Evolutionary conservation across 2,329 filamentous ascomycete genomes (phyloP).

Genomic region (Paecilomyces niveus): DNA sequence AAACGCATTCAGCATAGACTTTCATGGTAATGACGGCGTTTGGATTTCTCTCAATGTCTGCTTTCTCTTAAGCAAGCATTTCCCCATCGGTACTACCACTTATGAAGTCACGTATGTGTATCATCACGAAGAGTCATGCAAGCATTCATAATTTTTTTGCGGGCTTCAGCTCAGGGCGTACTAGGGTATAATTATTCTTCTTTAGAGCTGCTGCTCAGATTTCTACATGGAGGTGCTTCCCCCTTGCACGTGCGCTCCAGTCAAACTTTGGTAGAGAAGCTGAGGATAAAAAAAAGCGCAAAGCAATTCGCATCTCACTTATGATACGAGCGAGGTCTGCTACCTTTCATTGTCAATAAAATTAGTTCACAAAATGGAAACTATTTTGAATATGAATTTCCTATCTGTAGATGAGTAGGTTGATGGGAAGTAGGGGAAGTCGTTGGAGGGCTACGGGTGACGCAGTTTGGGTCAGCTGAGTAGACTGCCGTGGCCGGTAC

Average conservation of each 20-base stretch:
- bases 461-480: not conserved
- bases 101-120: not conserved
- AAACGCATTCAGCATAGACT: slow-evolving; percentile 12
- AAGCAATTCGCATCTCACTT: not conserved
- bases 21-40: not conserved
- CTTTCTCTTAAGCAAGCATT: not conserved
- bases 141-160: not conserved
- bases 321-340: not conserved
- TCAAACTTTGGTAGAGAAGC: not conserved
- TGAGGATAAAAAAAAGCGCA: not conserved
- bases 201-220: not conserved
- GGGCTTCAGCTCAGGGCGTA: not conserved
- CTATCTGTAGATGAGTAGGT: not conserved
- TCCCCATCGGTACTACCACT: not conserved
- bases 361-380: not conserved
- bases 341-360: not conserved
- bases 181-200: not conserved
- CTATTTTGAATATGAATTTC: not conserved
- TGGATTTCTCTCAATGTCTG: not conserved
- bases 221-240: not conserved
- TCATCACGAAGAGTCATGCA: not conserved
- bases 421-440: not conserved
- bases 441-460: not conserved
- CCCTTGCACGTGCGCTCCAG: not conserved
- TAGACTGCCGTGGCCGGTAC: not conserved